phyloP scores from a whole-genome alignment of 2,329 filamentous ascomycete genomes.

The Colletotrichum sp. region DNA sequence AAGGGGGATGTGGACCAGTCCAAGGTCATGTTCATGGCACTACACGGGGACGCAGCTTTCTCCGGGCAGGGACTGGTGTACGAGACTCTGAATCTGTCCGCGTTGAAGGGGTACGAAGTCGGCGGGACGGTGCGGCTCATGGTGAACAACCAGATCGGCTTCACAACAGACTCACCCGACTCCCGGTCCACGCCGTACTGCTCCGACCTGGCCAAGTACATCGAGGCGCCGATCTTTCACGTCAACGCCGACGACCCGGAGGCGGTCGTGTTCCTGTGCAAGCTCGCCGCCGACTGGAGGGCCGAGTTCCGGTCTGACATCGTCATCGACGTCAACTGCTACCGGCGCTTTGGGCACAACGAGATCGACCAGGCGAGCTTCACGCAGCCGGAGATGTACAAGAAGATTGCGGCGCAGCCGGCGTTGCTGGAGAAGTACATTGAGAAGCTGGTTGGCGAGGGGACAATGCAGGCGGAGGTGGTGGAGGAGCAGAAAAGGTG shows the following conservation, averaged over 20 bases:
- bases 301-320: conserved; percentile 98
- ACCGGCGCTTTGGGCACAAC: conserved; percentile 98
- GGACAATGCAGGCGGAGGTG: conserved; percentile 94
- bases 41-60: conserved; percentile 97
- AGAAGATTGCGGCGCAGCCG: conserved; percentile 85
- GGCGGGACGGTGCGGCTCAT: conserved; percentile 96
- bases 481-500: conserved; percentile 99
- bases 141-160: conserved; percentile 99
- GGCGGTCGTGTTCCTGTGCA: conserved; percentile 96
- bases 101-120: conserved; percentile 92
- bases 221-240: conserved; percentile 97
- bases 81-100: conserved; percentile 97
- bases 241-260: conserved; percentile 99
- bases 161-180: conserved; percentile 97
- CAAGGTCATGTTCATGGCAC: conserved; percentile 90
- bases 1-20: conserved; percentile 92
- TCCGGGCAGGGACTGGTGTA: conserved; percentile 97
- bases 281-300: conserved; percentile 95
- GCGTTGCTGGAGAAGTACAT: conserved; percentile 89
- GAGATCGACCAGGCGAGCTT: conserved; percentile 99
- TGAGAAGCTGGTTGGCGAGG: conserved; percentile 86
- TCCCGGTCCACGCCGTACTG: conserved; percentile 97
- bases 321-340: conserved; percentile 97
- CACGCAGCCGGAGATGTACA: conserved; percentile 99
- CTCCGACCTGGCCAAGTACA: conserved; percentile 98